Percentiles rank a stretch among this genome's conserved stretches.
Conservation (phyloP, 2,329 filamentous ascomycete genomes). For the Talaromyces sp. region DNA sequence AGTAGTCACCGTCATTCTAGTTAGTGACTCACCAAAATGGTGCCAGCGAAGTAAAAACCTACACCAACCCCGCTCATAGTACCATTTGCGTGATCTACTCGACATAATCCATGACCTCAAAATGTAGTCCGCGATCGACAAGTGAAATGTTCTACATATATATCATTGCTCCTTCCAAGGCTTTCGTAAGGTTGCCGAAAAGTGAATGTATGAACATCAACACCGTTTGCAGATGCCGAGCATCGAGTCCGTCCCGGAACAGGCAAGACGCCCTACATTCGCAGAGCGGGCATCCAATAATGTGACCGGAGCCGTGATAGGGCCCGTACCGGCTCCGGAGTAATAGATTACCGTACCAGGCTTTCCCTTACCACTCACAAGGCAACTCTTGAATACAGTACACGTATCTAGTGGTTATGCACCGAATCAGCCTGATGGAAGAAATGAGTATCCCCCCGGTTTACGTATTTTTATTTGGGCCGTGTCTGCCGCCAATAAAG, state of each 20-base stretch:
- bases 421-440: no score
- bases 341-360: neutral
- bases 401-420: neutral
- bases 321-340: constrained; percentile 1
- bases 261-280: neutral
- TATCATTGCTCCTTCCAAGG: neutral
- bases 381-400: neutral
- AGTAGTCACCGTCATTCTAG: neutral
- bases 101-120: neutral
- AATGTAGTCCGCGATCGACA: neutral
- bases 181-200: neutral
- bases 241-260: constrained; percentile 2
- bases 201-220: neutral
- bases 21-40: neutral
- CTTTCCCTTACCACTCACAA: no score
- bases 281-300: neutral
- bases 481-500: constrained; percentile 4
- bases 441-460: neutral
- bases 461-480: constrained; percentile 8
- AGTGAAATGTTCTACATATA: neutral
- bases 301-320: neutral
- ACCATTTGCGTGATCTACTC: neutral
- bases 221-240: constrained; percentile 13
- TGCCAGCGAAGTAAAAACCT: neutral
- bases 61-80: neutral